Percentiles rank a stretch among this genome's conserved stretches.
These are phyloP conservation scores for Fusarium verticillioides DNA, from an alignment of 2,329 filamentous ascomycete genomes.

Conservation along the genomic window DNA sequence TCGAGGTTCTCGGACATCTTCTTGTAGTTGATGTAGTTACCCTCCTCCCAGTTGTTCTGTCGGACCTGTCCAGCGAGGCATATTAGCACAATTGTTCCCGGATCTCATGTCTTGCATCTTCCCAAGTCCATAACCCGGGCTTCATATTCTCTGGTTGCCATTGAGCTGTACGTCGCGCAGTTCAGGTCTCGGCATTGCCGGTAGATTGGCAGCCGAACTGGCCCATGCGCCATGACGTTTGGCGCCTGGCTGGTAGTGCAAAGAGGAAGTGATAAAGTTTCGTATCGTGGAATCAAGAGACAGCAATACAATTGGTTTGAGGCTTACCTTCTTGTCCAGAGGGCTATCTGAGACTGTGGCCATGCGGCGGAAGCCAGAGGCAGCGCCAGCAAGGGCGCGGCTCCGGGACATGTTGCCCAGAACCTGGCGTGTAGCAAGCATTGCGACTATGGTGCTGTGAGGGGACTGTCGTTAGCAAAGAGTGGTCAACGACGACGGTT, in stretches of 20 bases:
- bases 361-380: slow-evolving; percentile 76
- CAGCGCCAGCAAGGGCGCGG: slow-evolving; percentile 64
- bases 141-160: not conserved
- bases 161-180: not conserved
- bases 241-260: not conserved
- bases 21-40: slow-evolving; percentile 99
- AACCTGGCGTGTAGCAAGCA: slow-evolving; percentile 78
- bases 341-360: slow-evolving; percentile 88
- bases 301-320: not conserved
- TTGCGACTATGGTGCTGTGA: slow-evolving; percentile 47
- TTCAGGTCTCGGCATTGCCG: slow-evolving; percentile 8
- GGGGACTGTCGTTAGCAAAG: not conserved
- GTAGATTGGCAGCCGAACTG: slow-evolving; percentile 16
- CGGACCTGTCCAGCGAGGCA: slow-evolving; percentile 66
- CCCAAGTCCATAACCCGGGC: not conserved
- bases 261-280: not conserved
- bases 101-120: not conserved
- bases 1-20: slow-evolving; percentile 98
- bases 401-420: slow-evolving; percentile 72
- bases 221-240: slow-evolving; percentile 29
- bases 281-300: not conserved
- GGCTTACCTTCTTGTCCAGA: slow-evolving; percentile 85
- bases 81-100: slow-evolving; percentile 29
- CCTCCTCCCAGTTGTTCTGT: slow-evolving; percentile 96
- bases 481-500: not conserved